Conservation (phyloP, 2,329 filamentous ascomycete genomes). For the Teratosphaeria nubilosa region DNA sequence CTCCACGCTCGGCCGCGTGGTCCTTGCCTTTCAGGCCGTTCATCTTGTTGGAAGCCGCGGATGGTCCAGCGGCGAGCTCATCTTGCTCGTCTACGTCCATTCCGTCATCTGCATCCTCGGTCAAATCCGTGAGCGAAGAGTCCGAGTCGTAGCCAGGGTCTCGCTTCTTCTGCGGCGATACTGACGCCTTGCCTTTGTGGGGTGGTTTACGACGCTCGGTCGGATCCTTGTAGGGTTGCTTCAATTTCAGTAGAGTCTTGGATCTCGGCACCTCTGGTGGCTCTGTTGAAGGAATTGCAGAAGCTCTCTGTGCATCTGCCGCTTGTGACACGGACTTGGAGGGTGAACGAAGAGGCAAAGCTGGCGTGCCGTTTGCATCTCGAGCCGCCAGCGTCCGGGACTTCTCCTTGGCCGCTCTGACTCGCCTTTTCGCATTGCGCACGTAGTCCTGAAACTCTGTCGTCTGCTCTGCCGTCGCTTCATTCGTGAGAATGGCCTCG, state of each 20-base stretch:
- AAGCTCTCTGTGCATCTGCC: constrained; percentile 4
- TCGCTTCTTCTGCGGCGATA: constrained; percentile 17
- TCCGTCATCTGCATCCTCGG: constrained; percentile 21
- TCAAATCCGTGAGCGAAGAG: constrained; percentile 27
- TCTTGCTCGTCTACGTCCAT: constrained; percentile 14
- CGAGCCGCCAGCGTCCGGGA: constrained; percentile 26
- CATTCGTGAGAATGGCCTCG: constrained; percentile 33
- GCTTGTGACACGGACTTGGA: constrained; percentile 7
- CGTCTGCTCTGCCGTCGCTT: constrained; percentile 30
- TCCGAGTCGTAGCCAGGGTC: constrained; percentile 16
- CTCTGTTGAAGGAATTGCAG: constrained; percentile 23
- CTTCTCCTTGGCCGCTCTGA: constrained; percentile 23
- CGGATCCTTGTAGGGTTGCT: constrained; percentile 4
- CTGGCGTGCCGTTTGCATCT: constrained; percentile 16
- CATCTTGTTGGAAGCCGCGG: constrained; percentile 3
- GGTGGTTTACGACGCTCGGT: constrained; percentile 7
- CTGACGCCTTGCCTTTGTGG: constrained; percentile 14
- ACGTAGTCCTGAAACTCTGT: constrained; percentile 33
- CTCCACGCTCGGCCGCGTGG: constrained; percentile 20
- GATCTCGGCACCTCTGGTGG: constrained; percentile 8
- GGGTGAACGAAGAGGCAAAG: constrained; percentile 17
- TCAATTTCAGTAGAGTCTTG: constrained; percentile 22
- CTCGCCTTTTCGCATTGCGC: constrained; percentile 32
- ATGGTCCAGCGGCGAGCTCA: constrained; percentile 5
- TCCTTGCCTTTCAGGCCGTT: constrained; percentile 17